phyloP scores from a whole-genome alignment of 1,284 basidiomycete genomes.

The Xanthoconium separans region DNA sequence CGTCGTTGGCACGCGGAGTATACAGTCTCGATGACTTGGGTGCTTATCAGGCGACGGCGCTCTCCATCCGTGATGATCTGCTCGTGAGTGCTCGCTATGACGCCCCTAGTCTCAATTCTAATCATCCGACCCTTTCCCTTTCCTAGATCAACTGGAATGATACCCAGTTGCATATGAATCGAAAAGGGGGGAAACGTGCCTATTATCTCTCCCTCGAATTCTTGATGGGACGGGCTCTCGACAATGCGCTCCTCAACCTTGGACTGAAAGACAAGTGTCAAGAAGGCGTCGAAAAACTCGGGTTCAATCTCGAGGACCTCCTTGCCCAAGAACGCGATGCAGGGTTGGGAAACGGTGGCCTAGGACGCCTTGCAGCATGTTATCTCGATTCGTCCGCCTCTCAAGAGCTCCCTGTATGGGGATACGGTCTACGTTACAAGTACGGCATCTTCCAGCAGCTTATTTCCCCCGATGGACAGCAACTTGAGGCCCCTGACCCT shows the following conservation, averaged over 20 bases:
- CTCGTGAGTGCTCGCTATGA: slow-evolving; percentile 47
- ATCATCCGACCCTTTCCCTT: background rate
- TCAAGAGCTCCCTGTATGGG: slow-evolving; percentile 83
- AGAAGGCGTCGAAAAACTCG: slow-evolving; percentile 69
- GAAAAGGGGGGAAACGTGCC: slow-evolving; percentile 75
- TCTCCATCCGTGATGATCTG: slow-evolving; percentile 84
- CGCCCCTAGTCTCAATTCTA: background rate
- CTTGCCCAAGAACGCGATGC: slow-evolving; percentile 88
- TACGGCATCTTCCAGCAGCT: slow-evolving; percentile 96
- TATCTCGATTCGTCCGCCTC: slow-evolving; percentile 86
- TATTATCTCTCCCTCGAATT: slow-evolving; percentile 93
- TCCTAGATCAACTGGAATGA: slow-evolving; percentile 75
- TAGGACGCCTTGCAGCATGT: slow-evolving; percentile 91
- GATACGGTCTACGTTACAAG: slow-evolving; percentile 85
- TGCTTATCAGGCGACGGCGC: slow-evolving; percentile 77
- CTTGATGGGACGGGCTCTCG: slow-evolving; percentile 85
- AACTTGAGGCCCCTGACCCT: slow-evolving; percentile 90
- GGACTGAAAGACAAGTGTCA: slow-evolving; percentile 76
- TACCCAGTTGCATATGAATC: slow-evolving; percentile 68
- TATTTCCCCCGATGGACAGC: slow-evolving; percentile 79
- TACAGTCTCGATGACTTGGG: slow-evolving; percentile 84
- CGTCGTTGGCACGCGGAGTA: slow-evolving; percentile 83
- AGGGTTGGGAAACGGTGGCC: slow-evolving; percentile 84
- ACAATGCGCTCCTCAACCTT: slow-evolving; percentile 88
- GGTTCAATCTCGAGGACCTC: slow-evolving; percentile 85